Evolutionary conservation across 73 alveolate species (phyloP), one percentile per base, ranked within the genome.

Genomic region (Paramecium bursaria): DNA sequence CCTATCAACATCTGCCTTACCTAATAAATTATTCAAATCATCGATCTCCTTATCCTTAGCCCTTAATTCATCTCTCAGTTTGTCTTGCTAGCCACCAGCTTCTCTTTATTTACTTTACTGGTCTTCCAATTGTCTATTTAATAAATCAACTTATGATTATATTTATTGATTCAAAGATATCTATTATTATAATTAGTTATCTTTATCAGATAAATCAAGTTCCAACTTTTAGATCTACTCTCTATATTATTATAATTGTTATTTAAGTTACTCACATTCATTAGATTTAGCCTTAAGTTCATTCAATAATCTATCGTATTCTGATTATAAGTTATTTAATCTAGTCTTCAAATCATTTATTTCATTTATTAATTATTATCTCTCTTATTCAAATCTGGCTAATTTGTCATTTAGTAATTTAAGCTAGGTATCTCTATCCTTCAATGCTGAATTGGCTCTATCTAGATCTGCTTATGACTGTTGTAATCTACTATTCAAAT

Each of bases 181-280:
- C n/a, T 50, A 57, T 57, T 57, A 48, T 50, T 30, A 30, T 17
- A 57, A 23, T 29, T 57, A 57, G 0, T 57, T 50, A 57, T 57
- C 33, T 13, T 30, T 19, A 30, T 57, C 13, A 57, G 27, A 30
- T 15, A 57, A 30, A 30, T 57, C 13, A 57, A 30, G 51, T 57
- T 57, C 76, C 21, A 30, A 57, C 33, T 50, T 23, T 23, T 57
- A 30, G 15, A 57, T 30, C 33, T 57, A n/a, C 17, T 57, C 76
- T 30, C 17, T 27, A 3, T 48, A 48, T 57, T 57, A 27, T 57
- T 57, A 7, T 30, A 57, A 30, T 57, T 57, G 15, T 30, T 57
- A 57, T 57, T 57, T 57, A 30, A 57, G 26, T 15, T 23, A 57
- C 27, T 57, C 76, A 11, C 27, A 27, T 57, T 57, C 76, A 57